Conservation (phyloP, 176 grass and related monocot genomes). For the Aegilops sharonensis region DNA sequence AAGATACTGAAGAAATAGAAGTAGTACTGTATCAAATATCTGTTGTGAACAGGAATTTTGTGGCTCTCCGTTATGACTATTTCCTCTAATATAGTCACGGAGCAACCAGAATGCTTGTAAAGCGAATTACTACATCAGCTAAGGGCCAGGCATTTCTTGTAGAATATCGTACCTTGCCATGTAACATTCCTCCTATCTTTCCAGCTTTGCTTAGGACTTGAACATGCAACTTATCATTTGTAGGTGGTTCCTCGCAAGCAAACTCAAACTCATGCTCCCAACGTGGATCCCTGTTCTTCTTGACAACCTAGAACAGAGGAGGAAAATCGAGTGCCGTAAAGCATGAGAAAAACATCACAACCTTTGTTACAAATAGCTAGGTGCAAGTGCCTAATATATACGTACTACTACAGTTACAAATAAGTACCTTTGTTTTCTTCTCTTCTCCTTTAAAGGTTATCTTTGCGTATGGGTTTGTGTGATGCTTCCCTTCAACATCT, state of each 20-base stretch:
- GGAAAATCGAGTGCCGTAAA: neutral
- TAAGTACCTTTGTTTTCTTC: slow-evolving; percentile 88
- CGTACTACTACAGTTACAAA: too few species aligned
- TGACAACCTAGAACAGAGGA: slow-evolving; percentile 54
- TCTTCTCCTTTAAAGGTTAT: slow-evolving; percentile 78
- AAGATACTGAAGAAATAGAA: neutral
- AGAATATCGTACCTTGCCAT: slow-evolving; percentile 66
- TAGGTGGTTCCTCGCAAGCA: slow-evolving; percentile 73
- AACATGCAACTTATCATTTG: slow-evolving; percentile 79
- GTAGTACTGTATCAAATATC: neutral
- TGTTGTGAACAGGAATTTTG: neutral
- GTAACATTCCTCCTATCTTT: slow-evolving; percentile 53
- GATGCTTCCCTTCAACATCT: slow-evolving; percentile 91
- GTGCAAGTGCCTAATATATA: neutral
- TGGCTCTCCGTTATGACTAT: neutral
- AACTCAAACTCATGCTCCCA: slow-evolving; percentile 83
- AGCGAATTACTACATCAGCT: neutral
- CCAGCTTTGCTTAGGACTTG: slow-evolving; percentile 74
- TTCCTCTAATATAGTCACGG: neutral
- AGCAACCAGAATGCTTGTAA: neutral
- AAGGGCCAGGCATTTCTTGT: neutral
- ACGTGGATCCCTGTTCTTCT: slow-evolving; percentile 90
- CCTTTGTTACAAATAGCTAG: neutral
- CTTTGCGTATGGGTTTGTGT: slow-evolving; percentile 80
- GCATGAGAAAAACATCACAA: neutral